Conservation (phyloP, 1,284 basidiomycete genomes). For the Ustilago tritici region DNA sequence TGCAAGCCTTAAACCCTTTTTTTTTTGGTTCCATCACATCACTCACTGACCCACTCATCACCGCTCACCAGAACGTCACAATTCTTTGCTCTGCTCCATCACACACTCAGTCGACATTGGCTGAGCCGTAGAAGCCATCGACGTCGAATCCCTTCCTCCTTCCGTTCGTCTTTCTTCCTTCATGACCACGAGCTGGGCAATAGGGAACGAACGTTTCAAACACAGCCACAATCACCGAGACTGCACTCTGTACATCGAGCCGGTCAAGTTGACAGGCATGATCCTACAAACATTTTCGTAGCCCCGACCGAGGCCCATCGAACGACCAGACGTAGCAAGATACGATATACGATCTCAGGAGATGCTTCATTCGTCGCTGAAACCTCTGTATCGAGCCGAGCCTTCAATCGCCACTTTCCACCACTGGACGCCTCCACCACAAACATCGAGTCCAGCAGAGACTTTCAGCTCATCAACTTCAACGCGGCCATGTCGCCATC, state of each 20-base stretch:
- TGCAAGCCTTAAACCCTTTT: slow-evolving; percentile 18
- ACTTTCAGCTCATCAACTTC: not conserved
- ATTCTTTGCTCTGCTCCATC: not conserved
- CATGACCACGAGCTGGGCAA: not conserved
- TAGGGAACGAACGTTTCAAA: not conserved
- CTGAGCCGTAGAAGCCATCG: not conserved
- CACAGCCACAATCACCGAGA: not conserved
- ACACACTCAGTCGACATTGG: not conserved
- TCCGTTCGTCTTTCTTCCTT: not conserved
- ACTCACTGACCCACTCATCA: not conserved
- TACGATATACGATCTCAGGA: not conserved
- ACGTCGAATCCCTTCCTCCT: not conserved
- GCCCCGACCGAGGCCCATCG: slow-evolving; percentile 2
- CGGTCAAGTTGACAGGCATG: not conserved
- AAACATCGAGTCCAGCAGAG: not conserved
- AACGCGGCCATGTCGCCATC: slow-evolving; percentile 10
- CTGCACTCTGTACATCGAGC: not conserved
- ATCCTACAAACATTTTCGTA: slow-evolving; percentile 1
- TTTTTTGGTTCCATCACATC: slow-evolving; percentile 7
- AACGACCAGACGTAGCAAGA: not conserved
- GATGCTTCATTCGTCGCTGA: not conserved
- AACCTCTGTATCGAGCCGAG: not conserved
- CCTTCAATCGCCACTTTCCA: not conserved
- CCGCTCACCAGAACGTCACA: not conserved
- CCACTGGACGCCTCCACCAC: not conserved